phyloP scores from a whole-genome alignment of 306 rosid species.

The Gynostemma pentaphyllum region DNA sequence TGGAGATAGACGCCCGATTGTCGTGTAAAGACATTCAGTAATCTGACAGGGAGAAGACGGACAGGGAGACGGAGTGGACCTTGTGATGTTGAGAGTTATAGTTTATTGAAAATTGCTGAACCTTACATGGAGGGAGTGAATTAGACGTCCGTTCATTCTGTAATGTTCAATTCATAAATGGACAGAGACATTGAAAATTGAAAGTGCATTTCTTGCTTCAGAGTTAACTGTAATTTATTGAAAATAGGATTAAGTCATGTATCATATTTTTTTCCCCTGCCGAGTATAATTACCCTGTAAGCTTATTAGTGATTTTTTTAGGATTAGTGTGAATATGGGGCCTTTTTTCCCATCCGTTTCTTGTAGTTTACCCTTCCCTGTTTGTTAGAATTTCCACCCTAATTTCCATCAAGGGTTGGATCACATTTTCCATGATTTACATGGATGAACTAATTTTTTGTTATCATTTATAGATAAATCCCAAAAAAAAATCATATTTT shows the following conservation, averaged over 20 bases:
- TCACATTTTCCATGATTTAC: not conserved
- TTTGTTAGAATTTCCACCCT: not conserved
- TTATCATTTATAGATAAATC: too few relatives aligned
- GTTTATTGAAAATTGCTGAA: not conserved
- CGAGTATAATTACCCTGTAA: not conserved
- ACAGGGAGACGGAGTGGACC: not conserved
- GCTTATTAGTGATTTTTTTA: not conserved
- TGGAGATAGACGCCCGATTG: not conserved
- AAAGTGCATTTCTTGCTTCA: conserved; percentile 1
- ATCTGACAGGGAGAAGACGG: too few relatives aligned
- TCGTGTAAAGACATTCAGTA: not conserved
- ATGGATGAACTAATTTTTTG: not conserved
- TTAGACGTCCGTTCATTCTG: not conserved
- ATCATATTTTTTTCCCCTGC: not conserved
- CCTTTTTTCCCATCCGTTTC: not conserved
- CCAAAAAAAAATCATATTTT: too few relatives aligned
- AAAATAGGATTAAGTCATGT: not conserved
- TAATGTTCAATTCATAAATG: not conserved
- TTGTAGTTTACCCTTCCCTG: not conserved
- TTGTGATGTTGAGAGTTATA: not conserved
- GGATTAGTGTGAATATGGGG: not conserved
- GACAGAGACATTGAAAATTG: not conserved
- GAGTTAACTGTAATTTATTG: not conserved
- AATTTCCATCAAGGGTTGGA: not conserved
- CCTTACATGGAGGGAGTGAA: not conserved